These are phyloP conservation scores for Seiridium cupressi DNA, from an alignment of 2,329 filamentous ascomycete genomes.

Conservation along the genomic window DNA sequence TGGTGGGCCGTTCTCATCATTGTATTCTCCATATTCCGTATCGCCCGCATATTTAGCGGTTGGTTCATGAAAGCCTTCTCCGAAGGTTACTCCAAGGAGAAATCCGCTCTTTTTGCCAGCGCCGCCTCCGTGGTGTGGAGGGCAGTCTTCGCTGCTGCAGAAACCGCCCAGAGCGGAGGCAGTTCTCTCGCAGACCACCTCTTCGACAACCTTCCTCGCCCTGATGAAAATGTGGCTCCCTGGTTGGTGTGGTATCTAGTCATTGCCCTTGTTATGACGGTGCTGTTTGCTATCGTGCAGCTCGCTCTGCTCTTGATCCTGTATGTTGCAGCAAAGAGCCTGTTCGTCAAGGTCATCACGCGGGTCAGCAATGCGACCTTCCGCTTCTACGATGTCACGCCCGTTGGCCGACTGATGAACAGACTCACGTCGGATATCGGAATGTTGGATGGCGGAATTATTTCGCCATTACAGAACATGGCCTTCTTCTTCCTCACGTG, in stretches of 20 bases:
- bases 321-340: constrained; percentile 71
- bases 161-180: not conserved
- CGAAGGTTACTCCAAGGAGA: constrained; percentile 60
- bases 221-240: constrained; percentile 63
- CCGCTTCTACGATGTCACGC: constrained; percentile 87
- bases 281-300: constrained; percentile 61
- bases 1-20: constrained; percentile 70
- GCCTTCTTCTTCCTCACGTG: constrained; percentile 71
- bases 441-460: constrained; percentile 84
- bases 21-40: constrained; percentile 62
- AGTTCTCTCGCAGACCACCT: constrained; percentile 20
- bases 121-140: constrained; percentile 5
- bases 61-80: constrained; percentile 90
- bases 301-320: constrained; percentile 73
- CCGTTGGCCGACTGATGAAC: constrained; percentile 88
- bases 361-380: constrained; percentile 79
- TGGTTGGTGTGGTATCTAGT: constrained; percentile 73
- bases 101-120: constrained; percentile 2
- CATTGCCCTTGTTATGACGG: constrained; percentile 60
- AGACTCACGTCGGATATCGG: constrained; percentile 87
- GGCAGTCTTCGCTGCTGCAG: not conserved
- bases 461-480: constrained; percentile 68
- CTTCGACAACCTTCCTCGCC: constrained; percentile 60
- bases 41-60: constrained; percentile 63
- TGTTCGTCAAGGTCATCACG: constrained; percentile 72